These are phyloP conservation scores for Insectozyma bohioensis DNA, from an alignment of 1,139 yeast species.

Conservation along the genomic window DNA sequence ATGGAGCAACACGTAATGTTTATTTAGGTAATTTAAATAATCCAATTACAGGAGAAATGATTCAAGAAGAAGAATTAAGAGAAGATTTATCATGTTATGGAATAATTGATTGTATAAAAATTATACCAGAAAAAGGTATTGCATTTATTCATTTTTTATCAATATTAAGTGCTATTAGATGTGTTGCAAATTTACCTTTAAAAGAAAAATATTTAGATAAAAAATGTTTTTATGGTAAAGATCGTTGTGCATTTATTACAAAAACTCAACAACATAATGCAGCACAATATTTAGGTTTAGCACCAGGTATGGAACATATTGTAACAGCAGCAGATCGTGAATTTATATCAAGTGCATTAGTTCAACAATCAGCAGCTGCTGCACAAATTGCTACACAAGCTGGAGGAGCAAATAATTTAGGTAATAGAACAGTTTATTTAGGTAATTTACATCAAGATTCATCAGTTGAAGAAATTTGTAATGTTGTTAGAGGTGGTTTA, in stretches of 20 bases:
- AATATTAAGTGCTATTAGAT: slow-evolving; percentile 56
- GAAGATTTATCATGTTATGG: slow-evolving; percentile 54
- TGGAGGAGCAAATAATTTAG: slow-evolving; percentile 77
- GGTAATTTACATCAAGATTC: slow-evolving; percentile 87
- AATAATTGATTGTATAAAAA: slow-evolving; percentile 55
- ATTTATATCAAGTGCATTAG: slow-evolving; percentile 56
- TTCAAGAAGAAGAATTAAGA: slow-evolving; percentile 58
- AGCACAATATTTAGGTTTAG: slow-evolving; percentile 88
- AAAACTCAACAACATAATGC: slow-evolving; percentile 97
- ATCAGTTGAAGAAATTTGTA: slow-evolving; percentile 88
- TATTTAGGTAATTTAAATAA: slow-evolving; percentile 73
- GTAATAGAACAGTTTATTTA: slow-evolving; percentile 88
- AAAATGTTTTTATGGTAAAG: slow-evolving; percentile 61
- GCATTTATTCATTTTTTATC: slow-evolving; percentile 63
- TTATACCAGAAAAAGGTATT: slow-evolving; percentile 58
- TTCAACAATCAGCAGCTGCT: slow-evolving; percentile 70
- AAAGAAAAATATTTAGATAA: slow-evolving; percentile 55
- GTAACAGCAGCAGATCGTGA: slow-evolving; percentile 80
- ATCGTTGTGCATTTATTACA: slow-evolving; percentile 74
- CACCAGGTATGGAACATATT: slow-evolving; percentile 85
- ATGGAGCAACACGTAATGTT: slow-evolving; percentile 90
- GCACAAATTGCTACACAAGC: slow-evolving; percentile 73
- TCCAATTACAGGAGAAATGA: slow-evolving; percentile 42
- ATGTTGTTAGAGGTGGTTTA: slow-evolving; percentile 89
- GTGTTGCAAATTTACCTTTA: slow-evolving; percentile 57